Percentiles rank a stretch among this genome's conserved stretches.
These are phyloP conservation scores for Lobosporangium transversale DNA, from an alignment of 192 early-diverging fungal species.

Conservation along the genomic window DNA sequence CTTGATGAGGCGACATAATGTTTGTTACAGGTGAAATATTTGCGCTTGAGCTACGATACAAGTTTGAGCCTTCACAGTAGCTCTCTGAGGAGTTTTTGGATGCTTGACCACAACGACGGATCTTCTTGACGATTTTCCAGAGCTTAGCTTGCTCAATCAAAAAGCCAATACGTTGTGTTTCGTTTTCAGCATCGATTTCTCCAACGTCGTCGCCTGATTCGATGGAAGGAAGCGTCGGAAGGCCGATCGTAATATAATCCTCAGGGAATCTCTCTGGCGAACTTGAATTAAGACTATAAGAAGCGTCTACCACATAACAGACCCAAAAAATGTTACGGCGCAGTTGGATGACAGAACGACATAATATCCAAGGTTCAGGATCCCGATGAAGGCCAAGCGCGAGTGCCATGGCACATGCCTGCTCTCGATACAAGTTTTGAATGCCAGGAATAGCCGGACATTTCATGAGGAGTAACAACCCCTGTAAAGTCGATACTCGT, in stretches of 20 bases:
- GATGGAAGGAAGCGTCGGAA: constrained; percentile 25
- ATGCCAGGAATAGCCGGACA: constrained; percentile 43
- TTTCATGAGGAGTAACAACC: constrained; percentile 42
- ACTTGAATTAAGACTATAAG: constrained; percentile 39
- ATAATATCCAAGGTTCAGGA: constrained; percentile 44
- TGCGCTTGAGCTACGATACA: constrained; percentile 12
- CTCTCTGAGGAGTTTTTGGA: constrained; percentile 26
- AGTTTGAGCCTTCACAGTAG: constrained; percentile 20
- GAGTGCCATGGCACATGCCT: constrained; percentile 51
- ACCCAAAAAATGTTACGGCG: constrained; percentile 53
- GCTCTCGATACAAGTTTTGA: constrained; percentile 48
- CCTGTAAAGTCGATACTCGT: constrained; percentile 38
- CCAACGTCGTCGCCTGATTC: constrained; percentile 42
- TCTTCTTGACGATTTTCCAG: constrained; percentile 54
- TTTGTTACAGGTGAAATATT: background rate
- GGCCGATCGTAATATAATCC: constrained; percentile 39
- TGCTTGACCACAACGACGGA: constrained; percentile 47
- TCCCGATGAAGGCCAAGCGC: constrained; percentile 45
- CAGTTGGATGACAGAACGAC: constrained; percentile 41
- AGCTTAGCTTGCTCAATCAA: constrained; percentile 53
- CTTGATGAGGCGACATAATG: background rate
- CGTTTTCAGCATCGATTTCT: constrained; percentile 36
- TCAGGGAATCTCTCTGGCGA: constrained; percentile 46
- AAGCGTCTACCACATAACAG: constrained; percentile 49
- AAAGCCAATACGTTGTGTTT: constrained; percentile 38